Percentiles rank a stretch among this genome's conserved stretches.
Conservation (phyloP, 768 basidiomycete genomes). For the Boletales sp. region DNA sequence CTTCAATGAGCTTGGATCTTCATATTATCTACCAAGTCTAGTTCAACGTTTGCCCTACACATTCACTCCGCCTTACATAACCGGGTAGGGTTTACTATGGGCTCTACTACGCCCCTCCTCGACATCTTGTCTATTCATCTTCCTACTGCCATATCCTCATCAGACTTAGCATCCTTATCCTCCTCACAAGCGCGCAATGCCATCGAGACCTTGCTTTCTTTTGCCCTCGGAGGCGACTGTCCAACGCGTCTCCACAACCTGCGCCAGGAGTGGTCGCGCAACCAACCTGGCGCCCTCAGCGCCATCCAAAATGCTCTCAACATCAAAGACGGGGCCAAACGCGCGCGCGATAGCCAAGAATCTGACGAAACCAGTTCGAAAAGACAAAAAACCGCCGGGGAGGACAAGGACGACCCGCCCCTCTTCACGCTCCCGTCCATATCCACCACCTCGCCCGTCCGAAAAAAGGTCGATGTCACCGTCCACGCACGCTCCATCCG, state of each 20-base stretch:
- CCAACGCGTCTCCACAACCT: slow-evolving; percentile 12
- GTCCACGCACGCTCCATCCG: slow-evolving; percentile 49
- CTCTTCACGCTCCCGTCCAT: slow-evolving; percentile 60
- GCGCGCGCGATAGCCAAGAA: slow-evolving; percentile 18
- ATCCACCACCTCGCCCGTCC: slow-evolving; percentile 68
- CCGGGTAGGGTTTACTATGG: slow-evolving; percentile 3
- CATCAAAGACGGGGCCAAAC: slow-evolving; percentile 16
- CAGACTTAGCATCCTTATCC: neutral
- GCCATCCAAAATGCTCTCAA: slow-evolving; percentile 17
- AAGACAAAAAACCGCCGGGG: slow-evolving; percentile 16
- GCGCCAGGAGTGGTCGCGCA: slow-evolving; percentile 22
- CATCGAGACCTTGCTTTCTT: slow-evolving; percentile 27
- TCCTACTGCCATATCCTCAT: slow-evolving; percentile 8
- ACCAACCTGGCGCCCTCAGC: slow-evolving; percentile 19
- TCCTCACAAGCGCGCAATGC: slow-evolving; percentile 1
- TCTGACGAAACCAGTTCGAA: slow-evolving; percentile 11
- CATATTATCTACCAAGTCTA: no score
- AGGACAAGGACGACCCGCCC: slow-evolving; percentile 38
- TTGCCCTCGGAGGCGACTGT: slow-evolving; percentile 28
- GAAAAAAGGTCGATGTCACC: slow-evolving; percentile 71
- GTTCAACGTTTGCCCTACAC: no score
- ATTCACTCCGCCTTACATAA: neutral
- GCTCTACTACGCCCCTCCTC: slow-evolving; percentile 23
- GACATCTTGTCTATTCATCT: slow-evolving; percentile 19
- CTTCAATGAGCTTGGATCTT: no score